Base-by-base conservation (phyloP, 2,329 filamentous ascomycete species). In the Penicillium sp. region DNA sequence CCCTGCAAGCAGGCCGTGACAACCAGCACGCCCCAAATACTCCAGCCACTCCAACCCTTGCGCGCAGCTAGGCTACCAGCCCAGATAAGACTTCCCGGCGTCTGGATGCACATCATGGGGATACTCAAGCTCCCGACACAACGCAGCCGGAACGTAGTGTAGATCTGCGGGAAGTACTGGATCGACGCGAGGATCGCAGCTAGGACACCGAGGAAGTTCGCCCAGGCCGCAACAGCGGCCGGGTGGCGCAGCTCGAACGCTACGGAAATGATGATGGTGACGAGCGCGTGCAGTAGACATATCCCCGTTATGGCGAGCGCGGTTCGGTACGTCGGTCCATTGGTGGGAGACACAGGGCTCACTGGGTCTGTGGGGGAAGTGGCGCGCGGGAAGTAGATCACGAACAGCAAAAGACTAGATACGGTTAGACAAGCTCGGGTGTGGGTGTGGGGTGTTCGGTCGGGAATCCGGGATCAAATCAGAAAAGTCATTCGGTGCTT, bases 101-200 rank as follows among this genome's bases (percentile, higher is more conserved):
- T 96, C 69, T 98, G 93, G 31, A 98, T 95, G 65, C 87, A 86
- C 90, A 98, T 97, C 85, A 96, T 97, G 4, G 88, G 85, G 49
- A 98, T 93, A 63, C 88, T 95, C 60, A 98, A 73, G 66, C 89
- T 95, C 48, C 89, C 89, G 2, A 95, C 85, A 61, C 90, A 84
- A 65, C 91, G 86, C 51, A 96, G 75, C 45, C 76, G 79, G 71
- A 87, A 94, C 0, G 93, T 98, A 45, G 87, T 96, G 72, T 83
- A 89, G 56, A 98, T 95, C 71, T 98, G 93, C 0, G 93, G 93
- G 15, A 98, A 75, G 69, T 97, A 98, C 71, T 98, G 93, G 21
- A 97, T 79, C 0, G 81, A 85, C 0, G 93, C 87, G 5, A 98
- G 80, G 1, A 81, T 70, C 0, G 88, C 86, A 17, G 88, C 83